Evolutionary conservation across 176 grass and related monocot species (phyloP), one percentile per base, ranked within the genome.

Genomic region (Triticum turgidum): DNA sequence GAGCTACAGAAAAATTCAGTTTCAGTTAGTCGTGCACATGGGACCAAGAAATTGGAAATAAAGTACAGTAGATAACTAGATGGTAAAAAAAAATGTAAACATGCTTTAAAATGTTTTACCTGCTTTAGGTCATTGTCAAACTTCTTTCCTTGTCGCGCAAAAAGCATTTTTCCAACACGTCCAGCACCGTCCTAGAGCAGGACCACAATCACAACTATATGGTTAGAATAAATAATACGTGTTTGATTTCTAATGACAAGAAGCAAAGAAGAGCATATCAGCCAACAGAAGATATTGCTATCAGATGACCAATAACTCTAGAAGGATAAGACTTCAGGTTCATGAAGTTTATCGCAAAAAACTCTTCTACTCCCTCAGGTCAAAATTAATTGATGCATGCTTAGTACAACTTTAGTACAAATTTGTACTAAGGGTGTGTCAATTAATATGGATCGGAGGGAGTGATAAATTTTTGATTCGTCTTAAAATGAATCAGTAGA

Each of bases 101-200:
- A 71, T 78, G 56, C 10, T 78, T 63, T 38, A 35, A 33, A 0
- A 39, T 74, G 66, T 74, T 79, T 63, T 83, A 99, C 97, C 97
- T 99, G 97, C 88, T 99, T 99, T 78, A 99, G 76, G 87, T 99
- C 97, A 89, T 99, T 89, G 83, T 99, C 97, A 88, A 99, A 99
- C 86, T 99, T 99, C 82, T 91, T 99, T 66, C 97, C 97, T 92
- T 99, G 97, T 20, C 97, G 92, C 27, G 97, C 91, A 91, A 94
- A 99, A 80, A 99, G 87, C 97, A 99, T 99, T 92, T 99, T 99
- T 22, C 97, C 97, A 20, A 99, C 84, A 85, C 97, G 97, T 3
- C 97, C 97, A 85, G 97, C 97, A 71, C 97, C 97, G 32, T 99
- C 97, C 97, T 99, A 87, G 41, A 82, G 70, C 86, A 88, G 61